Evolutionary conservation across 768 basidiomycete species (phyloP).

Genomic region (Xerocomellus dryophilus): DNA sequence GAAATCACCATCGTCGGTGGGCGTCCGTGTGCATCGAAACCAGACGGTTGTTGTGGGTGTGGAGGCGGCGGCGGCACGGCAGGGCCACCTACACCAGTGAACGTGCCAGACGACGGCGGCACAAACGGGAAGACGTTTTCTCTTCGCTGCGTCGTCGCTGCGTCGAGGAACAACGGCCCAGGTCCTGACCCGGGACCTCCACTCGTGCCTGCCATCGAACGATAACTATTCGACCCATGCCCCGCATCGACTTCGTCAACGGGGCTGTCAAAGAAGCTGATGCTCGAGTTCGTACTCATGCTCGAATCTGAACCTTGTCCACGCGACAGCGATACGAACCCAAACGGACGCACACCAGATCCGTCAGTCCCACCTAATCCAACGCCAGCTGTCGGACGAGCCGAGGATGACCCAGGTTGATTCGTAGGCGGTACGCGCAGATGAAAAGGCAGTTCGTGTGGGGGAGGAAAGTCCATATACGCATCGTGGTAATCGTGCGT

Average conservation of each 20-base stretch:
- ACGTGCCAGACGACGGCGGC: conserved; percentile 9
- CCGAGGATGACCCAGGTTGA: conserved; percentile 2
- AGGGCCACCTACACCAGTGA: background rate
- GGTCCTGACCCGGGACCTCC: background rate
- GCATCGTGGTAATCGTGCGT: conserved; percentile 4
- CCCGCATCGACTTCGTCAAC: conserved; percentile 10
- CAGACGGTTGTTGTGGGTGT: background rate
- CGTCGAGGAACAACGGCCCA: conserved; percentile 10
- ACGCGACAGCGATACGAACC: conserved; percentile 12
- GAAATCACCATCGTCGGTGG: conserved; percentile 4
- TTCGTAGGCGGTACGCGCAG: conserved; percentile 9
- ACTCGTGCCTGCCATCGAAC: background rate
- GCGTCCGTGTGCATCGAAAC: conserved; percentile 7
- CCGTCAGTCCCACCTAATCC: conserved; percentile 8
- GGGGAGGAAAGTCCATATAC: background rate
- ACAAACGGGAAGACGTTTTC: conserved; percentile 10
- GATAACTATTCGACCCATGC: conserved; percentile 3
- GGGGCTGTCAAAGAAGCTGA: conserved; percentile 8
- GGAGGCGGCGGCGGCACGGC: background rate
- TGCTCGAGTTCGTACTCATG: conserved; percentile 11
- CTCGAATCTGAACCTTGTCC: conserved; percentile 21
- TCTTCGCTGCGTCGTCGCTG: conserved; percentile 6
- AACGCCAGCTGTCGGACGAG: conserved; percentile 2
- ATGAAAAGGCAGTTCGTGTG: conserved; percentile 4
- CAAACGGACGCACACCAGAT: conserved; percentile 10